Evolutionary conservation across 345 rosid genomes (phyloP).

Genomic region (Brassica juncea): DNA sequence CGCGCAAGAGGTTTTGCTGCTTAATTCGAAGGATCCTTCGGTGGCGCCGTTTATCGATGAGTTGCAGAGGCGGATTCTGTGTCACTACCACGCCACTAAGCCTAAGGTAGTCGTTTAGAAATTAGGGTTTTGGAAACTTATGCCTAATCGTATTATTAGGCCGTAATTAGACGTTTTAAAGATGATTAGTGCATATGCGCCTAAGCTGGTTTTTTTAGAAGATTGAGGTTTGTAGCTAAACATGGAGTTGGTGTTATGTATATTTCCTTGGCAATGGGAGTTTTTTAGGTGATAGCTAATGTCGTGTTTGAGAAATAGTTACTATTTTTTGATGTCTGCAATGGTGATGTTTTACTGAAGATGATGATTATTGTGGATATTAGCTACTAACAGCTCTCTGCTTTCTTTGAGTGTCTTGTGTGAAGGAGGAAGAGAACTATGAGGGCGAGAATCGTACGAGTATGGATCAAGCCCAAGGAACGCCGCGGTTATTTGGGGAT

Average conservation of each 20-base stretch:
- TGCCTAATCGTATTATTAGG: not conserved
- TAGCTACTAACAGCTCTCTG: not conserved
- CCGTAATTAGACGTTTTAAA: not conserved
- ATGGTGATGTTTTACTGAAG: constrained; percentile 12
- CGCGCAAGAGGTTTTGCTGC: constrained; percentile 76
- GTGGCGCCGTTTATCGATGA: constrained; percentile 79
- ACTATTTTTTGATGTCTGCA: not conserved
- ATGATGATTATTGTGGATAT: constrained; percentile 2
- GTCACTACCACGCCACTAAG: constrained; percentile 65
- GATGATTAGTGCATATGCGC: not conserved
- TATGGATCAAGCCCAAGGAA: constrained; percentile 35
- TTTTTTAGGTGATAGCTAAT: no score
- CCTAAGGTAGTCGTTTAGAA: constrained; percentile 49
- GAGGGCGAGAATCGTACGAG: constrained; percentile 48
- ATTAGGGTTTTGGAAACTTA: constrained; percentile 11
- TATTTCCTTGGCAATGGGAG: not conserved
- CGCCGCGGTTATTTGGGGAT: constrained; percentile 39
- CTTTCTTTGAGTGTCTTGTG: constrained; percentile 12
- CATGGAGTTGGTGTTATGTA: not conserved
- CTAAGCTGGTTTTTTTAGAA: no score
- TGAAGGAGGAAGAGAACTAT: constrained; percentile 57
- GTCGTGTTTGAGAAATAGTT: not conserved
- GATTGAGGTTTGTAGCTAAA: constrained; percentile 1
- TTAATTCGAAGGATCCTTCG: constrained; percentile 82
- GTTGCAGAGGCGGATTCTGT: constrained; percentile 58